Percentiles rank a stretch among this genome's conserved stretches.
Evolutionary conservation across 2,329 filamentous ascomycete species (phyloP).

Genomic region (Neopestalotiopsis sp.): DNA sequence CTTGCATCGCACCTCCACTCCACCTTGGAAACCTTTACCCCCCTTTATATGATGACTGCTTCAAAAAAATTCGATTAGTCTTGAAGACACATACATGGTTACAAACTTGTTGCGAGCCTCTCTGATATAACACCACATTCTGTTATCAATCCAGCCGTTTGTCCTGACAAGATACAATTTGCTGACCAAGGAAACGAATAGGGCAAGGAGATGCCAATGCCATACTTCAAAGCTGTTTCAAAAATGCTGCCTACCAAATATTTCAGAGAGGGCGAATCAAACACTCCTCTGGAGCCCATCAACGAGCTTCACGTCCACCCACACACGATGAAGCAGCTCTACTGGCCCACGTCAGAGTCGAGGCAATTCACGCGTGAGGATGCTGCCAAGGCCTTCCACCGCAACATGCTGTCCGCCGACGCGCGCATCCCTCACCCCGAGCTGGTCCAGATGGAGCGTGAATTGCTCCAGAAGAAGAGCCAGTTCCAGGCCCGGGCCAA

Average conservation of each 20-base stretch:
- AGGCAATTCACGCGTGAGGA: constrained; percentile 68
- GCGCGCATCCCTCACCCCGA: constrained; percentile 67
- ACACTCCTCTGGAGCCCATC: constrained; percentile 60
- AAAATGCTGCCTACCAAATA: constrained; percentile 79
- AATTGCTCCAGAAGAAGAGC: constrained; percentile 45
- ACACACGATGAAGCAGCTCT: constrained; percentile 68
- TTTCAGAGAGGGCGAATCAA: constrained; percentile 57
- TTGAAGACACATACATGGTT: constrained; percentile 97
- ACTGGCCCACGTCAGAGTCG: constrained; percentile 68
- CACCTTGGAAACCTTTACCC: constrained; percentile 14
- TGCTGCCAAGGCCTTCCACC: constrained; percentile 69
- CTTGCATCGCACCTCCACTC: constrained; percentile 14
- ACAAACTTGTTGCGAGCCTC: constrained; percentile 77
- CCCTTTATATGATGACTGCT: constrained; percentile 57
- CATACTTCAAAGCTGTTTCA: constrained; percentile 79
- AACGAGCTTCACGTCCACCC: constrained; percentile 70
- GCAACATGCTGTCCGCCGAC: constrained; percentile 65
- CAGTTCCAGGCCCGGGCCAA: constrained; percentile 42
- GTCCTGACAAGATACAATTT: constrained; percentile 23
- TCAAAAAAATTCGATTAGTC: constrained; percentile 95
- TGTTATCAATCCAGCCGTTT: constrained; percentile 22
- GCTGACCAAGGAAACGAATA: constrained; percentile 43
- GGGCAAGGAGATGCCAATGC: constrained; percentile 77
- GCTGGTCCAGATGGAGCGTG: constrained; percentile 61
- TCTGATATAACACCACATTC: constrained; percentile 57